phyloP scores from a whole-genome alignment of 2,329 filamentous ascomycete species.

The Microcyclosporella mali region DNA sequence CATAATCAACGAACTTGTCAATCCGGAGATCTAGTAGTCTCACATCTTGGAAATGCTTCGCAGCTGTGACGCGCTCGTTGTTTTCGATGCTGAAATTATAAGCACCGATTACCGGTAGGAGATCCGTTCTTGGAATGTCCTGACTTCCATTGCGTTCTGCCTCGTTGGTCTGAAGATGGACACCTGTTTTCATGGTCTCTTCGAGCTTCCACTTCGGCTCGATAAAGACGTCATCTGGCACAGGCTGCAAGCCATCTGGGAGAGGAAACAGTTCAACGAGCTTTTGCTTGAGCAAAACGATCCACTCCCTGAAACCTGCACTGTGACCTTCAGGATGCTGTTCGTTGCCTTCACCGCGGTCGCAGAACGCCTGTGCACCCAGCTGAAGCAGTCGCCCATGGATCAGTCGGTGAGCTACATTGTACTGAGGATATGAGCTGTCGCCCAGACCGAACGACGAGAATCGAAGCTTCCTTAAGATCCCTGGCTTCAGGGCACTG shows the following conservation, averaged over 20 bases:
- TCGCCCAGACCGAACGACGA: slow-evolving; percentile 88
- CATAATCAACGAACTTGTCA: slow-evolving; percentile 42
- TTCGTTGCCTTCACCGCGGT: slow-evolving; percentile 82
- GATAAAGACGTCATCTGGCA: slow-evolving; percentile 67
- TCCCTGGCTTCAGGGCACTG: slow-evolving; percentile 67
- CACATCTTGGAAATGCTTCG: slow-evolving; percentile 87
- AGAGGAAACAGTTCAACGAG: slow-evolving; percentile 65
- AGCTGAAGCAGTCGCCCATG: slow-evolving; percentile 78
- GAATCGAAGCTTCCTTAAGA: slow-evolving; percentile 64
- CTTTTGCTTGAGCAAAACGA: slow-evolving; percentile 55
- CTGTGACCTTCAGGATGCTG: slow-evolving; percentile 82
- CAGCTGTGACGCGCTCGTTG: slow-evolving; percentile 71
- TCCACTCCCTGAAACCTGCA: slow-evolving; percentile 32
- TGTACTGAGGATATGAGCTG: slow-evolving; percentile 89
- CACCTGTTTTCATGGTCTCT: neutral
- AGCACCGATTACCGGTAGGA: slow-evolving; percentile 54
- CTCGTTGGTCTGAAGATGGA: slow-evolving; percentile 39
- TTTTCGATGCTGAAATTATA: slow-evolving; percentile 52
- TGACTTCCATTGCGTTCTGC: neutral
- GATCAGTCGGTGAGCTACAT: slow-evolving; percentile 86
- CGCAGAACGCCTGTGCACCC: slow-evolving; percentile 69
- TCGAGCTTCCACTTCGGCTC: slow-evolving; percentile 64
- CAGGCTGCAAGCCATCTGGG: slow-evolving; percentile 58
- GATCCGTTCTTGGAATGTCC: slow-evolving; percentile 34
- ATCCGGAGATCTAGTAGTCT: slow-evolving; percentile 63